Percentiles rank a stretch among this genome's conserved stretches.
Evolutionary conservation across 805 yeast genomes (phyloP).

Genomic region (Candida golubevii): DNA sequence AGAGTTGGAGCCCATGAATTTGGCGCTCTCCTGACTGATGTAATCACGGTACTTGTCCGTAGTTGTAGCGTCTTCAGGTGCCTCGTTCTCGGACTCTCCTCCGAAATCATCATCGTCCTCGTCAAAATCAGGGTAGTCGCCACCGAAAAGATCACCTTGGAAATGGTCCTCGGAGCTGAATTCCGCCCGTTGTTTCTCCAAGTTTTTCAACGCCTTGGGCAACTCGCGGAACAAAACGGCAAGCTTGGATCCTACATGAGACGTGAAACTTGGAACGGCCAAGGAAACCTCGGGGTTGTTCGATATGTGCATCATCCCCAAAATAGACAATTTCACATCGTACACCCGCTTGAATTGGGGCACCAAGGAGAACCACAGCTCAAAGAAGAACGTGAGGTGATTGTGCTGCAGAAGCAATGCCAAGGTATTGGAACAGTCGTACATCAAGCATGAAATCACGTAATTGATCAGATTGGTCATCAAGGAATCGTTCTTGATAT

Average conservation of each 20-base stretch:
- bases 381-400: conserved; percentile 43
- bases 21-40: conserved; percentile 42
- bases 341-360: conserved; percentile 62
- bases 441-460: conserved; percentile 58
- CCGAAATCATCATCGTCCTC: conserved; percentile 19
- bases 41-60: conserved; percentile 46
- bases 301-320: conserved; percentile 57
- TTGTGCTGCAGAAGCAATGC: conserved; percentile 42
- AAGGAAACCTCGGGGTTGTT: conserved; percentile 21
- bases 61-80: conserved; percentile 21
- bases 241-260: conserved; percentile 44
- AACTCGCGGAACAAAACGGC: conserved; percentile 51
- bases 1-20: conserved; percentile 23
- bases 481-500: conserved; percentile 32
- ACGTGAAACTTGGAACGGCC: conserved; percentile 30
- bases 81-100: conserved; percentile 11
- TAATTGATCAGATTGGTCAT: conserved; percentile 55
- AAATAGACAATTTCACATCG: conserved; percentile 70
- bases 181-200: conserved; percentile 60
- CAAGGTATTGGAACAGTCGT: conserved; percentile 55
- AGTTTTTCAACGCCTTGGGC: conserved; percentile 65
- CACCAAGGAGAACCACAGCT: conserved; percentile 59
- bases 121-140: conserved; percentile 7
- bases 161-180: conserved; percentile 36
- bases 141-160: conserved; percentile 6